These are phyloP conservation scores for Microsporum audouinii DNA, from an alignment of 2,329 filamentous ascomycete species.

Conservation along the genomic window DNA sequence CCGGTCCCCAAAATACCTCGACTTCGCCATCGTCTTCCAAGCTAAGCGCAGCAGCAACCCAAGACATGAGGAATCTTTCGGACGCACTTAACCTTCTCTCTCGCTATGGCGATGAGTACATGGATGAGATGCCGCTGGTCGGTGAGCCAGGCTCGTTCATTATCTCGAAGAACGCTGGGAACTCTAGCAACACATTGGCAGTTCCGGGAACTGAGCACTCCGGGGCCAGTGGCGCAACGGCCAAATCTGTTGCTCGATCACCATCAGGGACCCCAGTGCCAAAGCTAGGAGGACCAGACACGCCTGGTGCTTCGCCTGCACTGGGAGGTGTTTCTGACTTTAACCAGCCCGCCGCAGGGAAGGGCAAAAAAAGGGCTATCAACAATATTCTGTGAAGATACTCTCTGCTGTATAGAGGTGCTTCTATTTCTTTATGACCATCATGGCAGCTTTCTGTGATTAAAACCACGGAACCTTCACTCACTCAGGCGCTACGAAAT, in stretches of 20 bases:
- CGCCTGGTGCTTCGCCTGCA: constrained; percentile 9
- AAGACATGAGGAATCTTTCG: constrained; percentile 32
- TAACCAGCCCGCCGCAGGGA: constrained; percentile 5
- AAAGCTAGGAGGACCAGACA: constrained; percentile 8
- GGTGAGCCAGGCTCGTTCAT: constrained; percentile 54
- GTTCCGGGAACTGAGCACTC: constrained; percentile 15
- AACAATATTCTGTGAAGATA: not conserved
- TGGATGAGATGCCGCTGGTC: constrained; percentile 52
- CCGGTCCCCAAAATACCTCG: constrained; percentile 25
- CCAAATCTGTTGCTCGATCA: constrained; percentile 2
- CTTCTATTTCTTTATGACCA: no score
- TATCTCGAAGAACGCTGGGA: constrained; percentile 31
- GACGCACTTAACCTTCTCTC: constrained; percentile 42
- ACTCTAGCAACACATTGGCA: constrained; percentile 2
- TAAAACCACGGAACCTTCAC: no score
- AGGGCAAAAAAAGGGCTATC: constrained; percentile 19
- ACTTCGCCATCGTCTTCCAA: constrained; percentile 17
- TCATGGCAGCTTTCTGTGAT: no score
- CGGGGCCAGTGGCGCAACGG: not conserved
- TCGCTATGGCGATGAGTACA: constrained; percentile 48
- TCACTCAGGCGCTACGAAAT: no score
- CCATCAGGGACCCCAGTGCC: constrained; percentile 9
- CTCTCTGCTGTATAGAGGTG: constrained; percentile 1
- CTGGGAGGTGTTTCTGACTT: not conserved
- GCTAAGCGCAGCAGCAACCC: constrained; percentile 12